Evolutionary conservation across 2,329 filamentous ascomycete genomes (phyloP), one percentile per base, ranked within the genome.

Genomic region (Epichloe hybrida): DNA sequence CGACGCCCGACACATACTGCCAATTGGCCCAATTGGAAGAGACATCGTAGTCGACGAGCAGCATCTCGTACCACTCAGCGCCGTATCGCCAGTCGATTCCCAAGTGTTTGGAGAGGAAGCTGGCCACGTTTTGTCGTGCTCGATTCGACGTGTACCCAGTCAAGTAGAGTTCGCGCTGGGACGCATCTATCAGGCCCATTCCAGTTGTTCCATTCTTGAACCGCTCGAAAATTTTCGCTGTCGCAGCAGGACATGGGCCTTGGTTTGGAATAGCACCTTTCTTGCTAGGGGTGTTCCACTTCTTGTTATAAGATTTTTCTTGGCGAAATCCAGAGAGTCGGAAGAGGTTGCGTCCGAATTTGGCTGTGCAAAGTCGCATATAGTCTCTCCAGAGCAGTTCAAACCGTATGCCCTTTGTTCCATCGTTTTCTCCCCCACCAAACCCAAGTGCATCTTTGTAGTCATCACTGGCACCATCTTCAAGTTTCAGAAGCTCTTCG

Each of bases 311-410:
- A 7, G 69, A 65, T 3, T 66, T 62, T 9, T 69, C 66, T 12
- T 67, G 64, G 15, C 76, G 75, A 57, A 88, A 87, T 0, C 87
- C 86, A 4, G 74, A 71, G 2, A 83, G 65, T 12, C 70, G 67
- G 62, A 88, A 91, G 4, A 91, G 73, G 21, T 76, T 77, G 15
- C 65, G 61, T 0, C 78, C 76, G 54, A 86, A 88, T 58, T 90
- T 90, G 35, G 75, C 74, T 5, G 80, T 82, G 61, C 83, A 88
- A 0, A 91, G 74, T 1, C 84, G 75, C 82, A 91, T 88, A 59
- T 90, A 91, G 59, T 91, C 87, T 40, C 86, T 72, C 86, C 84
- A 88, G 0, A 91, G 65, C 0, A 93, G 70, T 60, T 91, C 85
- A 51, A 86, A 83, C 0, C 86, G 77, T 1, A 91, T 75, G 0